Conservation (phyloP, 352 stramenopile genomes). For the Phytophthora agathidicida region DNA sequence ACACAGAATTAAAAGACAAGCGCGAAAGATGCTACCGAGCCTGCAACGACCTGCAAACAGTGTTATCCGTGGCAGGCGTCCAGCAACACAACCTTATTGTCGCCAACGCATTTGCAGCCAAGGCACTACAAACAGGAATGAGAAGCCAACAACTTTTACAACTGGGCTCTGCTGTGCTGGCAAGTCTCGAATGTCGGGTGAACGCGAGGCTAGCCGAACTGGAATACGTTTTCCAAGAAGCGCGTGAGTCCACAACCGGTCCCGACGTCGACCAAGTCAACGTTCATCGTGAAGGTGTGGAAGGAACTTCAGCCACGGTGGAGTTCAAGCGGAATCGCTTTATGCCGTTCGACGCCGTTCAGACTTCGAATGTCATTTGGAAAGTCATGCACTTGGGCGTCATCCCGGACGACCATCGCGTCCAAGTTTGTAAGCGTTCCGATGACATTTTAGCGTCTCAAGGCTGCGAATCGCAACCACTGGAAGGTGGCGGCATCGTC, state of each 20-base stretch:
- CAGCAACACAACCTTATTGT: slow-evolving; percentile 7
- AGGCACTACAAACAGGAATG: slow-evolving; percentile 10
- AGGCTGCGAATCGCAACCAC: neutral
- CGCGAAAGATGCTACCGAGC: slow-evolving; percentile 9
- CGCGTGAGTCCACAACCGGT: neutral
- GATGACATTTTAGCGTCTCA: slow-evolving; percentile 13
- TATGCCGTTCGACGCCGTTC: slow-evolving; percentile 11
- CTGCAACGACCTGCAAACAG: slow-evolving; percentile 14
- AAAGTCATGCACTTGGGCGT: slow-evolving; percentile 10
- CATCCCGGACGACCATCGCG: neutral
- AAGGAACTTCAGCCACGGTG: slow-evolving; percentile 1
- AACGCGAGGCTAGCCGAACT: slow-evolving; percentile 1
- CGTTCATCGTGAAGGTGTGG: slow-evolving; percentile 7
- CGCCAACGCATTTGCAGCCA: neutral
- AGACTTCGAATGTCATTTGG: slow-evolving; percentile 12
- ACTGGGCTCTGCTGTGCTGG: neutral
- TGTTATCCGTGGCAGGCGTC: slow-evolving; percentile 1
- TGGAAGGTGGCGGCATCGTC: slow-evolving; percentile 12
- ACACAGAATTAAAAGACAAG: slow-evolving; percentile 14
- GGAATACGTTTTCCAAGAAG: neutral
- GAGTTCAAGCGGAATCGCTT: slow-evolving; percentile 22
- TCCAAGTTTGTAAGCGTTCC: neutral
- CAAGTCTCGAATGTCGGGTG: slow-evolving; percentile 7
- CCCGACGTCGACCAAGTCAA: slow-evolving; percentile 17
- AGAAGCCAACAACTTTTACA: neutral